phyloP scores from a whole-genome alignment of 129 eudicot species.

The Logfia minima region DNA sequence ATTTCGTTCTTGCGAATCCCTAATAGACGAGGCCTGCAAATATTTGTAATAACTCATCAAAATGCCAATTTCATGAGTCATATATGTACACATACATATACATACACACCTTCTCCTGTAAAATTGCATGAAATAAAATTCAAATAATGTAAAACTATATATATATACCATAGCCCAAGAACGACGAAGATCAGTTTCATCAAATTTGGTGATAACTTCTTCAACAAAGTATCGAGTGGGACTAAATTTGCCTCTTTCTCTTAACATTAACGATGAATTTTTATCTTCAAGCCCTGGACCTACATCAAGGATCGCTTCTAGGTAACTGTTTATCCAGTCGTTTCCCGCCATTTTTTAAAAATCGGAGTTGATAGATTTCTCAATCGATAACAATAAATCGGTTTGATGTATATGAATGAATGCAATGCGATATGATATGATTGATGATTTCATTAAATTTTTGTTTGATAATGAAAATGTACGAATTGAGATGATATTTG shows the following conservation, averaged over 20 bases:
- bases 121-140: neutral
- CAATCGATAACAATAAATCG: neutral
- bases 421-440: too few species aligned
- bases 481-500: neutral
- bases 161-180: constrained; percentile 73
- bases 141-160: neutral
- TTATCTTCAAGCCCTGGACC: constrained; percentile 60
- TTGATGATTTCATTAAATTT: neutral
- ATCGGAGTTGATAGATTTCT: too few species aligned
- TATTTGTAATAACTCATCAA: constrained; percentile 7
- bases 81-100: neutral
- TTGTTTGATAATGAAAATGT: neutral
- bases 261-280: constrained; percentile 56
- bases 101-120: too few species aligned
- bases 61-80: neutral
- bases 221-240: constrained; percentile 86
- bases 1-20: constrained; percentile 85
- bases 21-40: constrained; percentile 69
- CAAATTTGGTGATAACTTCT: constrained; percentile 83
- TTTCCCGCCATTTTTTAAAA: constrained; percentile 79
- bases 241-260: constrained; percentile 82
- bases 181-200: constrained; percentile 91
- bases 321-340: constrained; percentile 89
- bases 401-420: neutral
- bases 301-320: constrained; percentile 84